Base-by-base conservation (phyloP, 768 basidiomycete genomes). In the Tulasnella sp. region DNA sequence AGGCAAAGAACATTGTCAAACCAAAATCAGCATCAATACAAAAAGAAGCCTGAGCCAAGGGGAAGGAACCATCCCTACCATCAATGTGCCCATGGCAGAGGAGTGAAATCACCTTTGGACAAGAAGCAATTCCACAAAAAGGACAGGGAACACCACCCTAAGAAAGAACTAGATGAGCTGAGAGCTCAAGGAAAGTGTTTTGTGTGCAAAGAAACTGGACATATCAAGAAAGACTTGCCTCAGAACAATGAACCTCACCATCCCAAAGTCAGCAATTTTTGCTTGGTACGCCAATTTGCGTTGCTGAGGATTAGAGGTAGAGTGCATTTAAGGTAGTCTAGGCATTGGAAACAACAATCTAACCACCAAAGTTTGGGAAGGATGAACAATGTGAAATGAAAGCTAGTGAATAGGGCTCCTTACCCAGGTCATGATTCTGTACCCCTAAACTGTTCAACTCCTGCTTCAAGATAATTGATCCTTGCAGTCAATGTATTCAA, bases 181-280 rank as follows among this genome's bases (percentile, higher is more conserved):
- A 13, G 76, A 77, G 76, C 76, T 3, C 73, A 71, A 10, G 44
- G 44, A 11, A 77, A 77, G 42, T 77, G 76, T 39, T 77, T 77
- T 29, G 70, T 26, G n/a, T 77, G 76, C 69, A 39, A 72, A 32
- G 76, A 77, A 35, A 18, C 71, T 26, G 76, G 76, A n/a, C 76
- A 77, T 51, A 32, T 9, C 9, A 23, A 26, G 23, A 70, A 71
- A 9, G 76, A 77, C 26, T 77, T 73, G 16, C 76, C 76, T 9
- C 9, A 71, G n/a, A 26, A 39, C 3, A 77, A 77, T 35, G 37
- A 26, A 3, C 39, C 76, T 16, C 11, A 10, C 32, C 4, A 23
- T 6, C 76, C 76, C 4, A 73, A 32, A 40, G 26, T 77, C 13
- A 18, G 67, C 16, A 51, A 48, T 26, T 3, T 16, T 35, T 11